A percentile compares a stretch with the other conserved stretches of the same genome.
Evolutionary conservation across 768 basidiomycete genomes (phyloP).

Genomic region (Strobilomyces echinocephalus): DNA sequence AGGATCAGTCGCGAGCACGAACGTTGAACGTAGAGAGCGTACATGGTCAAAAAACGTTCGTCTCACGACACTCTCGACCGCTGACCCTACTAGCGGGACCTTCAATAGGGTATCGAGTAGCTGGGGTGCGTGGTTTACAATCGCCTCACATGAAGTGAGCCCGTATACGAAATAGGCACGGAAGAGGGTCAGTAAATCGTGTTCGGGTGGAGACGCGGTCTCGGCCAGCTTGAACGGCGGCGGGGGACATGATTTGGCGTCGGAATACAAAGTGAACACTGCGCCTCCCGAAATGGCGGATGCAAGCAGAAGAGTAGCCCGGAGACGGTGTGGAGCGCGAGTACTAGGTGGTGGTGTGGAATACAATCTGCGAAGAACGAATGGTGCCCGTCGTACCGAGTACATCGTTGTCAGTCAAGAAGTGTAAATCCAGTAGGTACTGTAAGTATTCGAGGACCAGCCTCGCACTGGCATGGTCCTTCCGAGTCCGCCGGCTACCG

Average conservation of each 20-base stretch:
- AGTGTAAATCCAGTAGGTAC: neutral
- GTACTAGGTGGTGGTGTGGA: slow-evolving; percentile 1
- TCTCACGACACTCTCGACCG: slow-evolving; percentile 68
- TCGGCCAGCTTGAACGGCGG: slow-evolving; percentile 16
- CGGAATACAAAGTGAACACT: slow-evolving; percentile 19
- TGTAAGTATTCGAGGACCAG: neutral
- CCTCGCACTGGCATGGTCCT: slow-evolving; percentile 7
- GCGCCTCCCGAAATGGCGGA: slow-evolving; percentile 18
- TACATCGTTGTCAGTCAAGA: slow-evolving; percentile 2
- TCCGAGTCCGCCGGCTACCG: slow-evolving; percentile 10
- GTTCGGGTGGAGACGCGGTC: neutral
- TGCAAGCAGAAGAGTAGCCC: slow-evolving; percentile 14
- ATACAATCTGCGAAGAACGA: slow-evolving; percentile 4
- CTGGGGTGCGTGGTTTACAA: slow-evolving; percentile 72
- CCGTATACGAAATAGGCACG: slow-evolving; percentile 81
- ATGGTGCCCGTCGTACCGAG: slow-evolving; percentile 9
- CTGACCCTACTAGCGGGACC: slow-evolving; percentile 49
- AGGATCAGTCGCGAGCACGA: neutral
- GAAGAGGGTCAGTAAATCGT: slow-evolving; percentile 36
- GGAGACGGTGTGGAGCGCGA: slow-evolving; percentile 2
- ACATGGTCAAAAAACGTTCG: slow-evolving; percentile 86
- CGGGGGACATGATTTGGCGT: slow-evolving; percentile 24
- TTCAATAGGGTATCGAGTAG: slow-evolving; percentile 51
- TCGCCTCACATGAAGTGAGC: slow-evolving; percentile 66
- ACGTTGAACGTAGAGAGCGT: slow-evolving; percentile 7